Base-by-base conservation (phyloP, 2,329 filamentous ascomycete genomes). In the Hypocreales sp. region DNA sequence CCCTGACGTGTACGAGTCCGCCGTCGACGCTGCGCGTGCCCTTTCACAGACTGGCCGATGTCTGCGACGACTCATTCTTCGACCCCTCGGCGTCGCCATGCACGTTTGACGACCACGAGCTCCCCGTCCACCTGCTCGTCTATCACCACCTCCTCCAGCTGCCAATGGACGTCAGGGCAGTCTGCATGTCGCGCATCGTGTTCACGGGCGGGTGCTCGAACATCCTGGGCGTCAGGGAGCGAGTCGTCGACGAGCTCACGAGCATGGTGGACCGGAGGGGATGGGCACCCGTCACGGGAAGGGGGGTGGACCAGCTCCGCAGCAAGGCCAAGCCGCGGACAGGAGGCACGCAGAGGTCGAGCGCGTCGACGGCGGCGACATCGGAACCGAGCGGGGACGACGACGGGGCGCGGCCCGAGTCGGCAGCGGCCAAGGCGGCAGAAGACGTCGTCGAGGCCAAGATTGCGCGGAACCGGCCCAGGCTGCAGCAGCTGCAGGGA, bases 121-220 rank as follows among this genome's bases (percentile, higher is more conserved):
- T 80, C 12, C 75, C 87, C 0, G 44, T 95, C 1, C 81, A 80
- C 27, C 47, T 74, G 9, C 64, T 95, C 7, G 60, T 92, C 3
- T 92, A 92, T 51, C 67, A 70, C 28, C 67, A 74, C 20, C 64
- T 98, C 2, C 60, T 92, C 2, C 64, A 71, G 7, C 60, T 94
- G 1, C 80, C 84, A 0, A 56, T 87, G 4, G 90, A 98, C 49
- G 73, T 86, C 4, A 73, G 90, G 15, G 76, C 79, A 1, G 55
- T 77, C 5, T 94, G 87, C 50, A 90, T 94, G 73, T 75, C 84
- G 2, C 79, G 87, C 21, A 79, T 95, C 24, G 61, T 93, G 11
- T 79, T 98, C 43, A 78, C 77, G 0, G 90, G 90, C 18, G 83
- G 83, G 3, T 79, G 79, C 25, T 73, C 83, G 5, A 67, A 67